These are phyloP conservation scores for Penicillium verhagenii DNA, from an alignment of 495 filamentous ascomycete species.

Conservation along the genomic window DNA sequence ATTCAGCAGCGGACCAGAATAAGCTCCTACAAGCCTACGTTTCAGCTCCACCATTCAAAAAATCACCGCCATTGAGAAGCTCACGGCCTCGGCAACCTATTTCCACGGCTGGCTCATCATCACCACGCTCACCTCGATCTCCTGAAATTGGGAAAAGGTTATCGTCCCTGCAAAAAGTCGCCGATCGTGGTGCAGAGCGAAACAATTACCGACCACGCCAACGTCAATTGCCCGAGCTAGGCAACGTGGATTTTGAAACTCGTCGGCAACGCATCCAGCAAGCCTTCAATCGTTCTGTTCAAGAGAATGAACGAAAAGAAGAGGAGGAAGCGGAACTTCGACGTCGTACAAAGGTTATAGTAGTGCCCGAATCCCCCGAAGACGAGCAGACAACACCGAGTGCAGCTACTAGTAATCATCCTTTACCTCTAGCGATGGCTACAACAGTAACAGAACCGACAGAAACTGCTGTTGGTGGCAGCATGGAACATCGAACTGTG, in stretches of 20 bases:
- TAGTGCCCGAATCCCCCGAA: constrained; percentile 12
- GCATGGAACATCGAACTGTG: constrained; percentile 7
- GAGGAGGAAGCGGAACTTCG: constrained; percentile 46
- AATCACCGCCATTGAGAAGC: constrained; percentile 75
- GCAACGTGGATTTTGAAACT: constrained; percentile 74
- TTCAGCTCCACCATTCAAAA: constrained; percentile 57
- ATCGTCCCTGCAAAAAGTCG: constrained; percentile 38
- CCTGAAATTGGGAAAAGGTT: constrained; percentile 54
- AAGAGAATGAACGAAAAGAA: constrained; percentile 63
- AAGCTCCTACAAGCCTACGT: constrained; percentile 65
- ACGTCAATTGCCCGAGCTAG: constrained; percentile 55
- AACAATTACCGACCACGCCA: constrained; percentile 38
- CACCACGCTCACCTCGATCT: constrained; percentile 54
- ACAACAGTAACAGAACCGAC: constrained; percentile 28
- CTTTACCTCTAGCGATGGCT: constrained; percentile 24
- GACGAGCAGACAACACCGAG: constrained; percentile 20
- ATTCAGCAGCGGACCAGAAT: constrained; percentile 39
- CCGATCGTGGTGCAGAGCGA: constrained; percentile 27
- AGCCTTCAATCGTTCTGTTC: constrained; percentile 74
- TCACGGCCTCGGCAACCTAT: constrained; percentile 79
- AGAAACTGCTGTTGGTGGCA: constrained; percentile 1
- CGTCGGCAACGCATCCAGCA: constrained; percentile 74
- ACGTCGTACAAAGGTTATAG: constrained; percentile 31
- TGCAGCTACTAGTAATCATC: constrained; percentile 25
- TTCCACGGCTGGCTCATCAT: constrained; percentile 60